Percentiles rank a stretch among this genome's conserved stretches.
phyloP scores from a whole-genome alignment of 116 monocot species.

The Trichopus zeylanicus region DNA sequence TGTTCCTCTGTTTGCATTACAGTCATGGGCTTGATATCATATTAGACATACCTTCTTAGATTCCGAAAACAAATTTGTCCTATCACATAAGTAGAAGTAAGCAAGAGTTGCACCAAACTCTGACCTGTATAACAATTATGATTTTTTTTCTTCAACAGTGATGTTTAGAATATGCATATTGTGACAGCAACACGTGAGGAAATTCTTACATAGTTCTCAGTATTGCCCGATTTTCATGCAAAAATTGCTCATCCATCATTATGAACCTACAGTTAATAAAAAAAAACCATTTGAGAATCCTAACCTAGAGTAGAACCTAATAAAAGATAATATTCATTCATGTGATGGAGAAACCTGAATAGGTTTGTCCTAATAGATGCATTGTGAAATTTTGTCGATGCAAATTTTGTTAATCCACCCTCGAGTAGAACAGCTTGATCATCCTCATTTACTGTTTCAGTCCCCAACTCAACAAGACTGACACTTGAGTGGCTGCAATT shows the following conservation, averaged over 20 bases:
- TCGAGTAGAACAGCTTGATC: conserved; percentile 59
- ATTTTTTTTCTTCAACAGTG: not conserved
- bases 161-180: not conserved
- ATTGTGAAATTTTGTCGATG: conserved; percentile 51
- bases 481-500: conserved; percentile 73
- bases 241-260: not conserved
- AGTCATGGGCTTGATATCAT: not conserved
- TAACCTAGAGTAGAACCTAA: conserved; percentile 34
- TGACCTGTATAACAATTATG: conserved; percentile 38
- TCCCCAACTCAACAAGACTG: conserved; percentile 62
- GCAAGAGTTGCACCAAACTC: conserved; percentile 69
- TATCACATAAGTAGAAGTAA: conserved; percentile 86
- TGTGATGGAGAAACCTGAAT: conserved; percentile 36
- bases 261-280: not conserved
- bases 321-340: not conserved
- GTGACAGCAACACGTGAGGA: no score
- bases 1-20: no score
- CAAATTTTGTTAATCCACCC: conserved; percentile 60
- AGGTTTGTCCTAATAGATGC: conserved; percentile 48
- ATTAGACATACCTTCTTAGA: conserved; percentile 48
- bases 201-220: no score
- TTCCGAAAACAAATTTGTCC: conserved; percentile 70
- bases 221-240: not conserved
- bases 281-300: conserved; percentile 4
- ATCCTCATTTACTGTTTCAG: conserved; percentile 61